Percentiles rank a stretch among this genome's conserved stretches.
phyloP scores from a whole-genome alignment of 2,329 filamentous ascomycete genomes.

The Ophiostoma fasciatum region DNA sequence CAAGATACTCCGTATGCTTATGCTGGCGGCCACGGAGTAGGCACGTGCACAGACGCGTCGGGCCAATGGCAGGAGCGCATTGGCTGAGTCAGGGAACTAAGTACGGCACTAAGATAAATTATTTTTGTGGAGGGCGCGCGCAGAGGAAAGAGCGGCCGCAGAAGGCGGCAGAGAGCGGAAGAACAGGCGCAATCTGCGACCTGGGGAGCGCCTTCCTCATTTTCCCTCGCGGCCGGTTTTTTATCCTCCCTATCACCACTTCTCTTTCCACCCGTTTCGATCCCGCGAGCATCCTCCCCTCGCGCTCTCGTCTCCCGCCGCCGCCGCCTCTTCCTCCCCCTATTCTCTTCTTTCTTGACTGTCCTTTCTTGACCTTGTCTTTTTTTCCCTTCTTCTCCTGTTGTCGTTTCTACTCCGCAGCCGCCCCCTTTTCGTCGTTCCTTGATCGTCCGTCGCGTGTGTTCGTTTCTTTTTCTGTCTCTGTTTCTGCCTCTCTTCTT shows the following conservation, averaged over 20 bases:
- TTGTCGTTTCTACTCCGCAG: too few relatives aligned
- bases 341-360: not conserved
- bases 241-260: constrained; percentile 1
- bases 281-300: not conserved
- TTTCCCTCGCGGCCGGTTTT: constrained; percentile 1
- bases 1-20: too few relatives aligned
- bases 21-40: too few relatives aligned
- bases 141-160: not conserved
- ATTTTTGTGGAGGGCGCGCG: not conserved
- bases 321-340: not conserved
- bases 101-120: not conserved
- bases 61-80: not conserved
- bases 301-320: not conserved
- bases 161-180: not conserved
- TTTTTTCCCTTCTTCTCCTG: constrained; percentile 1
- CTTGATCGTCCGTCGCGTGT: too few relatives aligned
- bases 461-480: too few relatives aligned
- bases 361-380: not conserved
- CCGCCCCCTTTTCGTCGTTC: too few relatives aligned
- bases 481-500: too few relatives aligned
- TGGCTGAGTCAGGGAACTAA: not conserved
- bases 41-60: constrained; percentile 1
- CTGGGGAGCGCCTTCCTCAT: constrained; percentile 1
- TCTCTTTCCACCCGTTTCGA: constrained; percentile 1
- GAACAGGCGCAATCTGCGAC: constrained; percentile 1